Evolutionary conservation across 805 yeast species (phyloP), one percentile per base, ranked within the genome.

Genomic region (Lipomyces lipofer): DNA sequence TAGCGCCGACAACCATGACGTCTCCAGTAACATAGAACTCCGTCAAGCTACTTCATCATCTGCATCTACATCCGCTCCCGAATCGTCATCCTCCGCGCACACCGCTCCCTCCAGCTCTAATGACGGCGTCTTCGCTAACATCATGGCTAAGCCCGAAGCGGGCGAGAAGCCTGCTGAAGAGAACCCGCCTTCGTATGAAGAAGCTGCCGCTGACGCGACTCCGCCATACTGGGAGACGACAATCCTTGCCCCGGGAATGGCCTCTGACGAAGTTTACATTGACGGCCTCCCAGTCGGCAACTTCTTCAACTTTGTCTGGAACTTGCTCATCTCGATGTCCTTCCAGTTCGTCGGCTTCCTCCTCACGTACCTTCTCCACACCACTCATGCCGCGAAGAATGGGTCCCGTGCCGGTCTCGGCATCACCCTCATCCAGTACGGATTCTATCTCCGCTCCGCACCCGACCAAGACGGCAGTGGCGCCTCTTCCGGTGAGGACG

Each of bases 181-280:
- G 21, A 61, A 56, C 21, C 62, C 64, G 6, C 59, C 67, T 5
- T 33, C 95, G 0, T 94, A 94, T 71, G 97, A 88, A 52, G 98
- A 91, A 67, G 98, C 96, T 0, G 88, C 96, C 0, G 86, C 89
- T 2, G 99, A 94, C 68, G 81, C 94, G 13, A 83, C 95, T 0
- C 99, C 99, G 0, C 96, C 96, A 36, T 94, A 94, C 71, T 94
- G 97, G 95, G 99, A 94, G 70, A 82, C 91, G 6, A 81, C 94
- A 0, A 82, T 88, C 39, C 78, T 90, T 67, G 80, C 88, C 4
- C 87, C 95, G 4, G 89, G 85, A 7, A 74, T 75, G 69, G 77
- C 75, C 32, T 84, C 81, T 52, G 97, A 94, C 67, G 98, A 92
- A 69, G 84, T 94, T 17, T 88, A 88, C 70, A 89, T 94, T 29